Evolutionary conservation across 768 basidiomycete species (phyloP), one percentile per base, ranked within the genome.

Genomic region (Tulasnella sp.): DNA sequence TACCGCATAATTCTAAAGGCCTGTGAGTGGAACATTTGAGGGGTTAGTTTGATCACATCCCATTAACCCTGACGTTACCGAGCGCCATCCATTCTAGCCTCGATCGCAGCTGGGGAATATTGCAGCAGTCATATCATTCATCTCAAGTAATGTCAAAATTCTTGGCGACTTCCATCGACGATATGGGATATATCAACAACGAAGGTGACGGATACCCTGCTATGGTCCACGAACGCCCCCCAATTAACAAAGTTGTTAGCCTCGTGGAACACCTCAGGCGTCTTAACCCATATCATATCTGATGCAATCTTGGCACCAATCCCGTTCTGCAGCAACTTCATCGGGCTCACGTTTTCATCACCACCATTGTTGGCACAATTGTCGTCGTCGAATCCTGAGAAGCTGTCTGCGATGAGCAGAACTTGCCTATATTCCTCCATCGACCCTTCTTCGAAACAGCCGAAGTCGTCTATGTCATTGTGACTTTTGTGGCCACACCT

Each of bases 211-310:
- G 55, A 21, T 15, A 56, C 55, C 27, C n/a, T 23, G 17, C 21
- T 42, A 45, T 56, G 23, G 19, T 3, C 19, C 8, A 27, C 4
- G 1, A 15, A 43, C 23, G 55, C 41, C 55, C 55, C 43, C n/a
- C 44, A 45, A 11, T 42, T 19, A 4, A 26, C 8, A 24, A 41
- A 56, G n/a, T 15, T 26, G 43, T 43, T 56, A 11, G 55, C 41
- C 24, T 23, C 21, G 8, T 38, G 15, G 23, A 41, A 56, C 8
- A n/a, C 24, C 38, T 23, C 24, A 4, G 55, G 55, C 4, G 41
- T 38, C 44, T 47, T 56, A 3, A 47, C 43, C 55, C 55, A 56
- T 19, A 56, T 56, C 24, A 56, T 19, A 27, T 56, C 55, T 5
- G 3, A 56, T 5, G n/a, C 55, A 9, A 56, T 26, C 15, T 34